Conservation (phyloP, 2,329 filamentous ascomycete genomes). For the Microdochium nivale region DNA sequence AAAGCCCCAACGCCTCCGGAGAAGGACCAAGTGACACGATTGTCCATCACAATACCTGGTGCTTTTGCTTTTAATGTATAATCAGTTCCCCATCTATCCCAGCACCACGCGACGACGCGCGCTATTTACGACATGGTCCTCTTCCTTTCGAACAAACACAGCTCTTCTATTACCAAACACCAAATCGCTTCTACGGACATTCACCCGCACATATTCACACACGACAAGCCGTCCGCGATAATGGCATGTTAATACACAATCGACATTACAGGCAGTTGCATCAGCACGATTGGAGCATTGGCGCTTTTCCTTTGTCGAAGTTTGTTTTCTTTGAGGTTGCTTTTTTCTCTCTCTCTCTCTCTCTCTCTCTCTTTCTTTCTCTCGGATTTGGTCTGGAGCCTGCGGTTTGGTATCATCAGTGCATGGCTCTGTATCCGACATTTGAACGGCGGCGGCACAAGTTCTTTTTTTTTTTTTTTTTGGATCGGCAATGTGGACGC, state of each 20-base stretch:
- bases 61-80: slow-evolving; percentile 1
- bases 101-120: background rate
- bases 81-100: background rate
- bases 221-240: too few relatives aligned
- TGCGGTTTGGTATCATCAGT: too few relatives aligned
- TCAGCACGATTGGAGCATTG: background rate
- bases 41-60: slow-evolving; percentile 3
- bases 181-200: too few relatives aligned
- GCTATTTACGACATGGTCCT: background rate
- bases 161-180: background rate
- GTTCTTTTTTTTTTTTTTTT: too few relatives aligned
- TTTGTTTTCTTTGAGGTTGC: background rate
- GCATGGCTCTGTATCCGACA: too few relatives aligned
- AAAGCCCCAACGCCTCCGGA: background rate
- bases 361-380: too few relatives aligned
- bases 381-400: too few relatives aligned
- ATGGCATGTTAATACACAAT: background rate
- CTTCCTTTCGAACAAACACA: background rate
- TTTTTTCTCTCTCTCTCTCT: too few relatives aligned
- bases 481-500: too few relatives aligned
- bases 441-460: too few relatives aligned
- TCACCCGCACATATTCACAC: too few relatives aligned
- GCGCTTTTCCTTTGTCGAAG: background rate
- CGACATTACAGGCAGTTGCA: background rate
- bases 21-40: background rate